phyloP scores from a whole-genome alignment of 225 moss, liverwort and hornwort species.

The Lunularia cruciata region DNA sequence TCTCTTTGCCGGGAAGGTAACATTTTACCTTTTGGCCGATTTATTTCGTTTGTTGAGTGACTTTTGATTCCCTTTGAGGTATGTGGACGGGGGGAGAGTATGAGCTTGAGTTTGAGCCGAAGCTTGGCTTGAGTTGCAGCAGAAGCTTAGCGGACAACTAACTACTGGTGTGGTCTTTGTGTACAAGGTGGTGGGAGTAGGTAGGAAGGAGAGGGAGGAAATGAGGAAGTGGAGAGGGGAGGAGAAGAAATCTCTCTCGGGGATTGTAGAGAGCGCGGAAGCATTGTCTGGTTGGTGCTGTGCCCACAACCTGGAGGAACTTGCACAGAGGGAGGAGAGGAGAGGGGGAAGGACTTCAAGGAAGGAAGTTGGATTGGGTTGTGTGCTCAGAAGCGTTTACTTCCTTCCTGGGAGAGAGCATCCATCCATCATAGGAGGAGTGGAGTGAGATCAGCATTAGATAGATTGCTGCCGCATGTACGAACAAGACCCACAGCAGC shows the following conservation, averaged over 20 bases:
- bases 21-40: no score
- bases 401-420: slow-evolving; percentile 11
- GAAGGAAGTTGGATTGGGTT: slow-evolving; percentile 1
- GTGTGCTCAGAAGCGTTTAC: slow-evolving; percentile 7
- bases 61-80: no score
- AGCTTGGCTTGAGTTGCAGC: neutral
- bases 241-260: neutral
- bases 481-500: neutral
- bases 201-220: neutral
- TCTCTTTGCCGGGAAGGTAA: no score
- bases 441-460: neutral
- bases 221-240: neutral
- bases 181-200: neutral
- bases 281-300: neutral
- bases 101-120: neutral
- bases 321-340: neutral
- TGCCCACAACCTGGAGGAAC: slow-evolving; percentile 9
- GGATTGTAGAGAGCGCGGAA: slow-evolving; percentile 2
- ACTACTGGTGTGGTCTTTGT: neutral
- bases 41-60: no score
- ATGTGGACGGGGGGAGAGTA: neutral
- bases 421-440: neutral
- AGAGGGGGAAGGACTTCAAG: neutral
- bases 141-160: neutral
- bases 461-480: slow-evolving; percentile 2